Evolutionary conservation across 345 rosid species (phyloP), one percentile per base, ranked within the genome.

Genomic region (Camelina neglecta): DNA sequence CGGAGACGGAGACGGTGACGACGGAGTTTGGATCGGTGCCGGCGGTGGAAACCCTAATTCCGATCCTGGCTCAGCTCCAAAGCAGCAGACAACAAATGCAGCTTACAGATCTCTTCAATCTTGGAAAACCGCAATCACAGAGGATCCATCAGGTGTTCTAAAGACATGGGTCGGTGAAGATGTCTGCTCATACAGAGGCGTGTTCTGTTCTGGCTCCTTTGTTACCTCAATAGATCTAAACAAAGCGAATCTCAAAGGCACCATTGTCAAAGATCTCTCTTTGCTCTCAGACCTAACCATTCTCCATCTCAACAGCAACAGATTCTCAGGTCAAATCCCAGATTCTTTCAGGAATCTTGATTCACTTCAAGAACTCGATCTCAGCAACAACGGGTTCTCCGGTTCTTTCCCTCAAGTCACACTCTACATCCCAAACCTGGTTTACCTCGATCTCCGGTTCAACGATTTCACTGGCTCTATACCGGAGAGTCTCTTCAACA

Each of bases 391-490:
- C 81, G 74, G 60, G 0, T 85, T 94, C 75, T 89, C 92, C 0
- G 95, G 96, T 18, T 36, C 81, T 80, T 94, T 92, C 71, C 98
- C 97, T 13, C 6, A 23, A 5, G 81, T 78, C 51, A 60, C 74
- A 41, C 41, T 89, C 18, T 78, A 76, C 69, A 83, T 92, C 49
- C 96, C 95, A 16, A 87, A 80, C 63, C 95, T 92, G 6, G 61
- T 85, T 10, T 92, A 92, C 70, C 79, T 92, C 41, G 98, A 94
- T 87, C 84, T 94, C 67, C 86, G 98, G 76, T 94, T 83, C 88
- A 92, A 94, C 79, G 35, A n/a, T 45, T 94, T 92, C 84, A 81
- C 92, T 0, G 97, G 98, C 6, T 26, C 83, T 15, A 67, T 94
- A 41, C 98, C 98, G 39, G 83, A 82, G 4, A 90, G 79, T 55